Evolutionary conservation across 306 rosid species (phyloP), one percentile per base, ranked within the genome.

Genomic region (Pueraria montana): DNA sequence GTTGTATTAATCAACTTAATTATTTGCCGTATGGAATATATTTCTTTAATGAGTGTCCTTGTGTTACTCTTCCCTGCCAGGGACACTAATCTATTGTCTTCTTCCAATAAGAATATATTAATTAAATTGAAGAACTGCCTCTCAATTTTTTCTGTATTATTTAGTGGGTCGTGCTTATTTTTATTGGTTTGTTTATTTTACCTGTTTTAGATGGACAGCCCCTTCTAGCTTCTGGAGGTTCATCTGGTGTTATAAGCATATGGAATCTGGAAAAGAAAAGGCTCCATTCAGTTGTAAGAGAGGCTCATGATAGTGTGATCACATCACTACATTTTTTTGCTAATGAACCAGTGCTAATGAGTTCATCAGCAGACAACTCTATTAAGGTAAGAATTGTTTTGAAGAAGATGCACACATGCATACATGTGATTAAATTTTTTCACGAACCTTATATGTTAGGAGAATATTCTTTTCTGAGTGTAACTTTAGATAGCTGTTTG

Each of bases 201-300:
- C 82, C 55, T 76, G 49, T 72, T 82, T 77, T 81, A 96, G 99
- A 96, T 83, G 98, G 97, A 65, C 96, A 92, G 79, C 99, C 99
- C 42, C 93, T 96, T 89, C 91, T 96, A 34, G 99, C 98, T 55
- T 96, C 99, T 20, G 99, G 99, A 82, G 99, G 98, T 81, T 91
- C 99, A 70, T 93, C 99, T 64, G 99, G 99, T 87, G 92, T 96
- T 79, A 91, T 93, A 81, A 92, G 94, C 91, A 84, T 96, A 87
- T 96, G 99, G 99, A 96, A 96, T 92, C 90, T 96, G 55, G 98
- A 96, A 87, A 96, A 93, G 87, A 86, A 90, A 88, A 96, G 97
- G 88, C 96, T 96, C 63, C 98, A 96, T 66, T 89, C 99, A 65
- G 98, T 96, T 62, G 88, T 93, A 79, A 91, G 67, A 84, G 99